These are phyloP conservation scores for Ogataea wickerhamii DNA, from an alignment of 805 yeast genomes.

Conservation along the genomic window DNA sequence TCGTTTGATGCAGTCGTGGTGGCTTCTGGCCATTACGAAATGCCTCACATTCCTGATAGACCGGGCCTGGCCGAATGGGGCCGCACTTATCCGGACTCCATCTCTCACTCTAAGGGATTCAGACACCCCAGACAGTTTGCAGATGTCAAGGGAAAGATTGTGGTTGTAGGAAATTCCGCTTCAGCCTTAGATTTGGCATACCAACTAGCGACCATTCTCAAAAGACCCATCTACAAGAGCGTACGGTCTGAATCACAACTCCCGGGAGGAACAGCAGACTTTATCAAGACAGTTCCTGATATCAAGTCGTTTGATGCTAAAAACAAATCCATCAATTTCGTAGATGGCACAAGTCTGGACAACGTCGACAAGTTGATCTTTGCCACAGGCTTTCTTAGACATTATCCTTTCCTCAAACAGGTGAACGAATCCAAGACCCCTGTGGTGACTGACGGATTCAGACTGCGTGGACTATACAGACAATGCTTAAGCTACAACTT, in stretches of 20 bases:
- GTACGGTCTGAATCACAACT: slow-evolving; percentile 42
- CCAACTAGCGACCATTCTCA: slow-evolving; percentile 48
- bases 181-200: slow-evolving; percentile 70
- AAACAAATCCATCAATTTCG: slow-evolving; percentile 39
- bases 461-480: slow-evolving; percentile 52
- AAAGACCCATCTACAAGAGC: slow-evolving; percentile 45
- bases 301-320: slow-evolving; percentile 38
- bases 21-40: slow-evolving; percentile 60
- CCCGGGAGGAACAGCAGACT: slow-evolving; percentile 43
- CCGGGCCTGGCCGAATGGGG: slow-evolving; percentile 52
- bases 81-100: slow-evolving; percentile 40
- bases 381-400: slow-evolving; percentile 69
- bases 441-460: slow-evolving; percentile 44
- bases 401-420: slow-evolving; percentile 53
- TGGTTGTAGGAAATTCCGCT: slow-evolving; percentile 74
- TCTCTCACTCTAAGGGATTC: slow-evolving; percentile 60
- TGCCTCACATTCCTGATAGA: slow-evolving; percentile 57
- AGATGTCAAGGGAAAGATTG: slow-evolving; percentile 39
- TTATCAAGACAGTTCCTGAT: slow-evolving; percentile 42
- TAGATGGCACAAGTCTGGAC: slow-evolving; percentile 44
- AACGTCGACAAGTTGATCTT: slow-evolving; percentile 55
- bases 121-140: slow-evolving; percentile 43
- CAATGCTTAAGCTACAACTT: slow-evolving; percentile 57
- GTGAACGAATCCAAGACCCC: slow-evolving; percentile 28
- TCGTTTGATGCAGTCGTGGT: slow-evolving; percentile 60